Evolutionary conservation across 371 early-diverging fungal species (phyloP).

Genomic region (Mucor racemosus): DNA sequence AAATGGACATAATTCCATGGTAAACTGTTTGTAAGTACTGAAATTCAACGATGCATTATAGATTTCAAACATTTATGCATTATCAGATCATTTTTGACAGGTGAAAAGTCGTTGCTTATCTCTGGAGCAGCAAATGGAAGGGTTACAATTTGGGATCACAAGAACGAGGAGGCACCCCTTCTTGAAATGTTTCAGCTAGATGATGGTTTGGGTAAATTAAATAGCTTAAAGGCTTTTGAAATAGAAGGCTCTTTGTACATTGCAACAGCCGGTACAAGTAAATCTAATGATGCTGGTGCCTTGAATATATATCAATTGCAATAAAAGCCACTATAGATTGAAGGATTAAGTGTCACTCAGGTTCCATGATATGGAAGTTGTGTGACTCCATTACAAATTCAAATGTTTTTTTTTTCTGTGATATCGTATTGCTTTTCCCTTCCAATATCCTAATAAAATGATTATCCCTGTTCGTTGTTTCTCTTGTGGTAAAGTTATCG

Average conservation of each 20-base stretch:
- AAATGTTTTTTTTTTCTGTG: constrained; percentile 1
- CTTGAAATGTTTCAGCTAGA: constrained; percentile 16
- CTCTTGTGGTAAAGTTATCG: constrained; percentile 98
- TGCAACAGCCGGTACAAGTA: constrained; percentile 30
- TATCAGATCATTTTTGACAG: constrained; percentile 22
- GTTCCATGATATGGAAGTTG: background rate
- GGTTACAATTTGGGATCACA: constrained; percentile 25
- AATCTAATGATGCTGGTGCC: constrained; percentile 17
- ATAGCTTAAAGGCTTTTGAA: constrained; percentile 18
- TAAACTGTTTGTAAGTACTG: constrained; percentile 44
- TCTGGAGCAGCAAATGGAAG: constrained; percentile 34
- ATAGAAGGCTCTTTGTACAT: background rate
- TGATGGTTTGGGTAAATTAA: constrained; percentile 20
- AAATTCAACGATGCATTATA: background rate
- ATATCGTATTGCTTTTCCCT: constrained; percentile 8
- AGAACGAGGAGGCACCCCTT: background rate
- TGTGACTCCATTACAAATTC: constrained; percentile 8
- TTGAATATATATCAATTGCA: constrained; percentile 23
- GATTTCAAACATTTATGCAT: background rate
- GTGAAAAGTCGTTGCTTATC: constrained; percentile 7
- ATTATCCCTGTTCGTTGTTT: constrained; percentile 98
- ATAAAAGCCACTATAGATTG: constrained; percentile 10
- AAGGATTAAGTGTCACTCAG: constrained; percentile 1
- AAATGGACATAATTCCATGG: constrained; percentile 43
- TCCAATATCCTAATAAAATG: constrained; percentile 59